These are phyloP conservation scores for Triticum timopheevii DNA, from an alignment of 176 grass and related monocot genomes.

Conservation along the genomic window DNA sequence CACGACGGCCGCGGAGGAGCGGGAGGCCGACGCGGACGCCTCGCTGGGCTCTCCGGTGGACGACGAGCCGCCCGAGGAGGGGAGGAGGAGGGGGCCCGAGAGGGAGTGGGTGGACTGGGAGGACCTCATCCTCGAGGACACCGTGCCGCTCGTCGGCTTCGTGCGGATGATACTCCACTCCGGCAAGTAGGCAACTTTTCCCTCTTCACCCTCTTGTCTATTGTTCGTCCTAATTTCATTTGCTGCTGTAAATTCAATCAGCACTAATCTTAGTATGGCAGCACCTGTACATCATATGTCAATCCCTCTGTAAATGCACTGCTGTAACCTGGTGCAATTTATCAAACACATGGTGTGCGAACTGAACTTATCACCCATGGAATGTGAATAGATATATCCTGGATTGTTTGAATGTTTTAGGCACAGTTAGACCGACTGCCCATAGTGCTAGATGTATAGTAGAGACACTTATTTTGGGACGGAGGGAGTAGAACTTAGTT, in stretches of 20 bases:
- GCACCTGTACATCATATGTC: background rate
- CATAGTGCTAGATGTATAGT: background rate
- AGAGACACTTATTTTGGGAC: no score
- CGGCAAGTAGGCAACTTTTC: constrained; percentile 73
- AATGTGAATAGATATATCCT: background rate
- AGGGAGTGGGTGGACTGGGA: constrained; percentile 90
- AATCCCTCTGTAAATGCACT: no score
- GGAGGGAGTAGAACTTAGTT: background rate
- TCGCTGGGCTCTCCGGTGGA: constrained; percentile 1
- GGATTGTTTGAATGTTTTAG: background rate
- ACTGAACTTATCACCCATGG: background rate
- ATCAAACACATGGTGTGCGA: background rate
- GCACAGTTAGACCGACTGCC: background rate
- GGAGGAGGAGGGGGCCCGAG: constrained; percentile 31
- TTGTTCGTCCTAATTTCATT: background rate
- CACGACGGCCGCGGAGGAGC: constrained; percentile 35
- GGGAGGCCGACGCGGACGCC: constrained; percentile 10
- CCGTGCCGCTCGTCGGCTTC: constrained; percentile 86
- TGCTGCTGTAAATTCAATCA: background rate
- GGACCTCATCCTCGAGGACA: constrained; percentile 92
- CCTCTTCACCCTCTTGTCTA: background rate
- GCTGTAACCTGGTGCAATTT: background rate
- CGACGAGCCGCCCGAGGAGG: constrained; percentile 4
- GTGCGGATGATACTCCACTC: constrained; percentile 97
- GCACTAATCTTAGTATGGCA: background rate